Evolutionary conservation across 768 basidiomycete species (phyloP), one percentile per base, ranked within the genome.

Genomic region (Collybia mongolica): DNA sequence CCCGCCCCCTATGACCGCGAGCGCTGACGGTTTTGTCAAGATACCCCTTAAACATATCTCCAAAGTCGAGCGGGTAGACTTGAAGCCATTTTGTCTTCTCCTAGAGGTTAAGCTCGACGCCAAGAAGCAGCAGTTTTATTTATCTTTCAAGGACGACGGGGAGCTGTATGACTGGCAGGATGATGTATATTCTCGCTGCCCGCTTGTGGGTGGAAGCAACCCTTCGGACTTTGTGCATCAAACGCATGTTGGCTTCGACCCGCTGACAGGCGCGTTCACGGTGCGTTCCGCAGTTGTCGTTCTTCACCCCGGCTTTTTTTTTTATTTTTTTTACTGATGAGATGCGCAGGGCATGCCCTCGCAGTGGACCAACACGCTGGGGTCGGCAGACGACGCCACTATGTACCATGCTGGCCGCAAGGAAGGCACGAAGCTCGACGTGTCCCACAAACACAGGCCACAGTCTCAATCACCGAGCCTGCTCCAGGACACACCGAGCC

Each of bases 101-200:
- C 53, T 74, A 24, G 66, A 67, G 55, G 63, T 14, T 14, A 9
- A 14, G 11, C 32, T 11, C 11, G 14, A 2, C 32, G 11, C 66
- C 32, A 63, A 64, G 54, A 58, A 63, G 19, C 65, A 61, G 48
- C 57, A 59, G 17, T 72, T 65, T 49, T 64, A 69, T 41, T 58
- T 75, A 20, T 67, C 72, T 0, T 73, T 74, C 42, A 59, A 67
- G 29, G 65, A 61, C 18, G 73, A 74, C 49, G 58, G 60, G 17
- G 72, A 72, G 49, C 64, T 76, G 8, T 75, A 76, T 53, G 72
- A 73, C 53, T 76, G 74, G 73, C 72, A 72, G 45, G 74, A 76
- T 50, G 74, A 74, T 52, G 68, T 76, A 23, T 74, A 74, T 54
- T 63, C 63, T 39, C 67, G 72, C 5, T 71, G 67, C 39, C 71